These are phyloP conservation scores for Vitis amurensis DNA, from an alignment of 164 flowering plant species.

Conservation along the genomic window DNA sequence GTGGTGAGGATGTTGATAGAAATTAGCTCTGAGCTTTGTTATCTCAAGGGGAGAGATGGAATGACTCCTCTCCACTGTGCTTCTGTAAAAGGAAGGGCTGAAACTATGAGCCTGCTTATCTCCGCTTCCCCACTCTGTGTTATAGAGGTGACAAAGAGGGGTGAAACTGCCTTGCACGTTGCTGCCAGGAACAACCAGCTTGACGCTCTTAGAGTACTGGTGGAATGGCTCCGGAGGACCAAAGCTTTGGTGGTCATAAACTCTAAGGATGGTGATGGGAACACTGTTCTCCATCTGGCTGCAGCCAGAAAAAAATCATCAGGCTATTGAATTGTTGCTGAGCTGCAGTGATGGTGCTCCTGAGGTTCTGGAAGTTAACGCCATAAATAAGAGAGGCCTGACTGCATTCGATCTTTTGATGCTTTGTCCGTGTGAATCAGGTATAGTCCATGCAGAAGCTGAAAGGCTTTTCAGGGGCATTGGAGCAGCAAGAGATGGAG, in stretches of 20 bases:
- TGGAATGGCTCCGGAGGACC: conserved; percentile 15
- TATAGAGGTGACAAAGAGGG: conserved; percentile 15
- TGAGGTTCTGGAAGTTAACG: conserved; percentile 1
- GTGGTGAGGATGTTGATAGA: too few species aligned
- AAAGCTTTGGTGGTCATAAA: not conserved
- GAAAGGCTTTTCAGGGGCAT: not conserved
- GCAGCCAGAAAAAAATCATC: not conserved
- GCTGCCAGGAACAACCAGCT: conserved; percentile 5
- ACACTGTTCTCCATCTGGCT: conserved; percentile 26
- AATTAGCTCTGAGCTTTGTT: too few species aligned
- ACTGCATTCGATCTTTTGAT: not conserved
- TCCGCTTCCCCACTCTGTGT: conserved; percentile 19
- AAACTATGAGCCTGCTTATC: conserved; percentile 15
- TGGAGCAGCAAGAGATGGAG: too few species aligned
- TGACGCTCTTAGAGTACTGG: conserved; percentile 10
- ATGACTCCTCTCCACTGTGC: conserved; percentile 26
- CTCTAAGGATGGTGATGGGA: conserved; percentile 23
- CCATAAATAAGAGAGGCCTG: not conserved
- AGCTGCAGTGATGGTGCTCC: too few species aligned
- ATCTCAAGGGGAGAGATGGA: too few species aligned
- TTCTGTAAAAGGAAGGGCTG: conserved; percentile 7
- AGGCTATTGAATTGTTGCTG: conserved; percentile 4
- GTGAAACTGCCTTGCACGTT: conserved; percentile 28
- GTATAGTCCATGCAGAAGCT: not conserved
- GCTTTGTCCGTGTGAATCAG: conserved; percentile 9